These are phyloP conservation scores for Mycena chlorophos DNA, from an alignment of 768 basidiomycete species.

Conservation along the genomic window DNA sequence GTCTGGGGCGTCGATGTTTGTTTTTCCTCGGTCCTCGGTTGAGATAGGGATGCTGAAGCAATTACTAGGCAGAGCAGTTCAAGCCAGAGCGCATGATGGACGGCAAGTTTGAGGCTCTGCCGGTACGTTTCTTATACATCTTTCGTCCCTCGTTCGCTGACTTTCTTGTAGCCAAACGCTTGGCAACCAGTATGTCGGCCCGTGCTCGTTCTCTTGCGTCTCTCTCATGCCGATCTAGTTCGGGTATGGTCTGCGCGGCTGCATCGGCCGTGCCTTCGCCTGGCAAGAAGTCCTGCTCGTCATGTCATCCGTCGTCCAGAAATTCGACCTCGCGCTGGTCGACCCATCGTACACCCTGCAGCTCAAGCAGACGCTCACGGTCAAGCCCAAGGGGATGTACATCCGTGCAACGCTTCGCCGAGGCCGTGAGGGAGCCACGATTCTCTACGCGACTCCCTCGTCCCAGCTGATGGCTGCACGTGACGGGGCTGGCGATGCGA, in stretches of 20 bases:
- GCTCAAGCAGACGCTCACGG: slow-evolving; percentile 46
- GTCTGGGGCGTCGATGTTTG: slow-evolving; percentile 53
- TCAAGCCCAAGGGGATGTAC: slow-evolving; percentile 45
- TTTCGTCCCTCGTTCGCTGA: slow-evolving; percentile 15
- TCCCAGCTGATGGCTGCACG: slow-evolving; percentile 19
- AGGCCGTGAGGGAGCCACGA: slow-evolving; percentile 15
- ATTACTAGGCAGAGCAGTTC: slow-evolving; percentile 41
- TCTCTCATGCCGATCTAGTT: slow-evolving; percentile 21
- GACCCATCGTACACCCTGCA: slow-evolving; percentile 46
- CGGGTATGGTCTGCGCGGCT: slow-evolving; percentile 19
- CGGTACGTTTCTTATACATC: slow-evolving; percentile 20
- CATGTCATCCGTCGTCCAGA: slow-evolving; percentile 43
- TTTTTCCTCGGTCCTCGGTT: slow-evolving; percentile 11
- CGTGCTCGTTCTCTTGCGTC: not conserved
- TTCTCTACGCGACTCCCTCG: slow-evolving; percentile 18
- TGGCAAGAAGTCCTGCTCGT: slow-evolving; percentile 49
- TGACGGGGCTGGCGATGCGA: slow-evolving; percentile 11
- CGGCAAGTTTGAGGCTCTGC: slow-evolving; percentile 49
- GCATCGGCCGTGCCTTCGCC: slow-evolving; percentile 45
- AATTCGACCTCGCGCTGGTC: slow-evolving; percentile 44
- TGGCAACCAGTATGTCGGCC: slow-evolving; percentile 40
- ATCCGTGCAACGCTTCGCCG: slow-evolving; percentile 40
- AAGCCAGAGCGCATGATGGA: slow-evolving; percentile 51
- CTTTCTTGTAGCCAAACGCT: slow-evolving; percentile 35
- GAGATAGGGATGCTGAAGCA: not conserved